Percentiles rank a stretch among this genome's conserved stretches.
phyloP scores from a whole-genome alignment of 1,284 basidiomycete genomes.

The Pyrrhoderma lamaoense region DNA sequence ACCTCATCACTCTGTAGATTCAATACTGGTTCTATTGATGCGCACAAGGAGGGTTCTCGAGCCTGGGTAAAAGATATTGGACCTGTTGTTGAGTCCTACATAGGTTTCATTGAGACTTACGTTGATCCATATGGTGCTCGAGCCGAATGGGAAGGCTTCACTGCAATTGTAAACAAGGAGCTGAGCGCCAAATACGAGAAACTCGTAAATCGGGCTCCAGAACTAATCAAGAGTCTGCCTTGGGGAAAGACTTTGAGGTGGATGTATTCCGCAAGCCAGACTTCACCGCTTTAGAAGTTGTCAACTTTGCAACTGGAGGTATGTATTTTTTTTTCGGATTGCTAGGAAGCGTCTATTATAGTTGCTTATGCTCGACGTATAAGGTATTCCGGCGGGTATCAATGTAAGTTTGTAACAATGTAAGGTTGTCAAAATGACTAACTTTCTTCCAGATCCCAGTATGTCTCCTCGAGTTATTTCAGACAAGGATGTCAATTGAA shows the following conservation, averaged over 20 bases:
- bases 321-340: conserved; percentile 21
- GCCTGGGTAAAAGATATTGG: conserved; percentile 83
- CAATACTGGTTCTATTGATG: conserved; percentile 66
- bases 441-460: conserved; percentile 49
- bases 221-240: conserved; percentile 71
- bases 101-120: conserved; percentile 58
- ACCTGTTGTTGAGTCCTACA: conserved; percentile 81
- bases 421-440: background rate
- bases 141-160: conserved; percentile 89
- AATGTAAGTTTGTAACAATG: conserved; percentile 41
- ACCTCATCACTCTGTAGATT: conserved; percentile 41
- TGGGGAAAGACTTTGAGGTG: conserved; percentile 81
- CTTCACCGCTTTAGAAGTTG: conserved; percentile 75
- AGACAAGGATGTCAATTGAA: background rate
- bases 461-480: conserved; percentile 21
- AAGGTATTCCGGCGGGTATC: conserved; percentile 78
- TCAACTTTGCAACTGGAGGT: conserved; percentile 78
- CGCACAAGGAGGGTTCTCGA: conserved; percentile 67
- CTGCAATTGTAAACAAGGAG: conserved; percentile 79
- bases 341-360: background rate
- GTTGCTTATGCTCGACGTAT: background rate
- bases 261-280: conserved; percentile 80
- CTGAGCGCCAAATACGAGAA: conserved; percentile 74
- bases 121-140: conserved; percentile 79
- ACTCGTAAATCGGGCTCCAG: conserved; percentile 66